Evolutionary conservation across 768 basidiomycete species (phyloP), one percentile per base, ranked within the genome.

Genomic region (Russula compacta): DNA sequence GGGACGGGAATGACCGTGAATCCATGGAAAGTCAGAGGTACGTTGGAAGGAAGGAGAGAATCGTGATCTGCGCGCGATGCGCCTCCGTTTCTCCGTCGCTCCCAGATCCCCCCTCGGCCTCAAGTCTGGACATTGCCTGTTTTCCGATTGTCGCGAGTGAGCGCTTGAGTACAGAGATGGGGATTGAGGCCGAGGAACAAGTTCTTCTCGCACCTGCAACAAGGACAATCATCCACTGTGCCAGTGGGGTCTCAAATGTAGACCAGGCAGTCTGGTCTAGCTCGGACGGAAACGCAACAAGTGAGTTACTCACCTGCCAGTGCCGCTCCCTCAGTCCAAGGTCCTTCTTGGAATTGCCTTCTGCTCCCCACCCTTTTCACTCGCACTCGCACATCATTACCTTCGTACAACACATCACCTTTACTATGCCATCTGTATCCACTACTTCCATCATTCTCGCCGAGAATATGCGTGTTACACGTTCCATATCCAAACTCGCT

Each of bases 61-160:
- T 29, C 24, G 24, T 29, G 24, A 29, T 29, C 3, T 29, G 24
- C 24, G 24, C 24, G 24, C 24, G 24, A 29, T 29, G 24, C 24
- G 24, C 24, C 24, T 29, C 24, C 24, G n/a, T n/a, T n/a, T n/a
- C n/a, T n/a, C n/a, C n/a, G n/a, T n/a, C n/a, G n/a, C n/a, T n/a
- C n/a, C n/a, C n/a, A n/a, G n/a, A n/a, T n/a, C n/a, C n/a, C n/a
- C n/a, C n/a, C n/a, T n/a, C n/a, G n/a, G n/a, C n/a, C n/a, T n/a
- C n/a, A n/a, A n/a, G n/a, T n/a, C n/a, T 66, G 6, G 75, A 71
- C 75, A 76, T 75, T 29, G 44, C 66, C 36, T 67, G 60, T 40
- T 29, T 52, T 17, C 17, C 9, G 1, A 11, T 6, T 24, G 39
- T 57, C 47, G 46, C n/a, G 46, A 21, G 53, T 19, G 33, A 12